Evolutionary conservation across 768 basidiomycete species (phyloP), one percentile per base, ranked within the genome.

Genomic region (Mycena maculata): DNA sequence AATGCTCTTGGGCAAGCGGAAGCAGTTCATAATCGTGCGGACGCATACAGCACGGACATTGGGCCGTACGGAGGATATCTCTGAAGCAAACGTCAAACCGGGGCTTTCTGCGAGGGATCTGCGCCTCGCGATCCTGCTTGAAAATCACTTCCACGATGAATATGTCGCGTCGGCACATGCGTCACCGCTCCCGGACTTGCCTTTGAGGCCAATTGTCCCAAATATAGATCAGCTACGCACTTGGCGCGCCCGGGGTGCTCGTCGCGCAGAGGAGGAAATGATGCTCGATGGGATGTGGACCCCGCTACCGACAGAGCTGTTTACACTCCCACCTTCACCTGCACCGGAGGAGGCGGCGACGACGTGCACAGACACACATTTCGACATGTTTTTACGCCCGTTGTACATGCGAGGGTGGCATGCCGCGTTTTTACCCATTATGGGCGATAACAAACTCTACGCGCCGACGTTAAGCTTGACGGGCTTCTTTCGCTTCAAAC

Each of bases 381-480:
- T 69, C 8, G 52, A 64, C 23, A 22, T 30, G 45, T 53, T 69
- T 30, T 36, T 64, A 30, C 49, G 22, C 3, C 67, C 67, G 6
- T 25, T 69, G 39, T 69, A 69, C 52, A 10, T 38, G 22, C 67
- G 67, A 2, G 62, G 63, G 3, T 69, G 67, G 67, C 67, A 50
- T 25, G 61, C 54, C 9, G 57, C 61, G 31, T 68, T 68, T 22
- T 7, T 68, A n/a, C 61, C 61, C 22, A 41, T 68, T 18, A 18
- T 60, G n/a, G 49, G 47, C 45, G 23, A 38, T 25, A 44, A 57
- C 62, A 69, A 60, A 41, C 28, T 57, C 11, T 67, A 56, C 25
- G 39, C 20, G 25, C 60, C 38, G 3, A 45, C 56, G 30, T 39
- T 64, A 13, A 54, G 57, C 39, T 52, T 69, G 8, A 64, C 62